Base-by-base conservation (phyloP, 2,329 filamentous ascomycete species). In the Botrytis pseudocinerea region DNA sequence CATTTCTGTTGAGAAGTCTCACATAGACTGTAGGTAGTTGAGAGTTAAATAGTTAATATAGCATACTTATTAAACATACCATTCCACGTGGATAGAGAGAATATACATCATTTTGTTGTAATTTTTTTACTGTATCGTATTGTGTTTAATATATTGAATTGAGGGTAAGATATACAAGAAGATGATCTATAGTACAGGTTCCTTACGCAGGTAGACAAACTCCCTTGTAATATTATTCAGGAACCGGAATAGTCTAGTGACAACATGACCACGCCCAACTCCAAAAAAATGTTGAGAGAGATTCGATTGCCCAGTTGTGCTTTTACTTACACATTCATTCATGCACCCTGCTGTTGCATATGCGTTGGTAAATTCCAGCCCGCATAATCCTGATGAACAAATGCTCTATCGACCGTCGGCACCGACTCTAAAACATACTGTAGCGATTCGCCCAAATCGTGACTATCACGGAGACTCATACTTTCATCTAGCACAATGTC, bases 361-460 rank as follows among this genome's bases (percentile, higher is more conserved):
- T 81, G 80, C 20, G 80, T 81, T 0, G 80, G 80, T 63, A 82
- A 68, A 72, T 81, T 82, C 76, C 77, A 81, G 22, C 76, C 74
- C 22, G 80, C 78, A 75, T 82, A 84, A 71, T 84, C 84, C 38
- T 81, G 79, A 35, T 82, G 82, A 8, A 84, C 82, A 74, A 83
- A 83, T 1, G 82, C 83, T 69, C 83, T 78, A 74, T 83, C 83
- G 28, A 82, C 83, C 62, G 78, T 80, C 1, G 80, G 79, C 6
- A 84, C 79, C 1, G 86, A 87, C 76, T 90, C 88, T 38, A 84
- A 80, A 75, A 89, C 90, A 79, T 91, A 91, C 80, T 91, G 89
- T 76, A 91, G 78, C 4, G 88, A 90, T 82, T 91, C 89, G 0
- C 87, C 87, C 59, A 91, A 82, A 79, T 91, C 89, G 75, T 91